phyloP scores from a whole-genome alignment of 768 basidiomycete species.

The Auricularia auricula-judae region DNA sequence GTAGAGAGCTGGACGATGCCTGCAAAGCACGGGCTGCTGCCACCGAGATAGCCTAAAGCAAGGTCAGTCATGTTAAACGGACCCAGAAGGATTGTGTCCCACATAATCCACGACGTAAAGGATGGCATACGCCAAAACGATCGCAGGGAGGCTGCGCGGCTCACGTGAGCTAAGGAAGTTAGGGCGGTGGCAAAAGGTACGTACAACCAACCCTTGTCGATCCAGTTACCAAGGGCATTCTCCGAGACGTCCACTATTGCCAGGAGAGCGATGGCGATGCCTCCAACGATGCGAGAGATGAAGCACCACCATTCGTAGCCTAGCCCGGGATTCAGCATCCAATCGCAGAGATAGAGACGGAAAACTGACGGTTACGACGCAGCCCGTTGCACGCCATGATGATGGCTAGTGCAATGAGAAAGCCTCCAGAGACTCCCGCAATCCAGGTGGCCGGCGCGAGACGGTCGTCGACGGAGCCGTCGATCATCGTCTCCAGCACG shows the following conservation, averaged over 20 bases:
- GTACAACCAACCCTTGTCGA: background rate
- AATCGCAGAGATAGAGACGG: no score
- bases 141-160: background rate
- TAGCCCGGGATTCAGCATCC: background rate
- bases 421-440: background rate
- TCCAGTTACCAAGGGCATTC: background rate
- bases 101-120: constrained; percentile 1
- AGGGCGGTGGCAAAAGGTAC: background rate
- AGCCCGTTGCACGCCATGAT: background rate
- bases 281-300: background rate
- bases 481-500: background rate
- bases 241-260: background rate
- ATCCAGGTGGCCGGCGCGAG: background rate
- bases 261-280: background rate
- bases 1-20: no score
- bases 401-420: background rate
- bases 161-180: background rate
- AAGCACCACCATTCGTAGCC: background rate
- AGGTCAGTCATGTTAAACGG: background rate
- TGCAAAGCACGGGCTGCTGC: background rate
- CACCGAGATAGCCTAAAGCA: background rate
- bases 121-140: background rate
- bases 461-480: background rate
- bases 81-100: background rate
- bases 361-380: background rate